These are phyloP conservation scores for Arachis stenosperma DNA, from an alignment of 306 rosid species.

Conservation along the genomic window DNA sequence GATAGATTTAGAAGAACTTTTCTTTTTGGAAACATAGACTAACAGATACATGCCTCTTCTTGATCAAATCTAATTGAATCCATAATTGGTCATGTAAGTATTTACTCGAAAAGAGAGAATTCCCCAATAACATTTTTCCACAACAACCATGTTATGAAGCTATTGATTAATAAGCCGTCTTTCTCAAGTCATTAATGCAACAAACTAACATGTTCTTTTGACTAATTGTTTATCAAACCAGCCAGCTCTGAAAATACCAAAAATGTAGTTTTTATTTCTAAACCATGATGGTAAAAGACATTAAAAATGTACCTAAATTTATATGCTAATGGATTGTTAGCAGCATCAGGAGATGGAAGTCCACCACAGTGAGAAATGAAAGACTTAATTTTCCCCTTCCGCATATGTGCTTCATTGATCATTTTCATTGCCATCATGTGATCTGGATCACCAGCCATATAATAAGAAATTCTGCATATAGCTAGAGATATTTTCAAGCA, in stretches of 20 bases:
- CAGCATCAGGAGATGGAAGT: conserved; percentile 93
- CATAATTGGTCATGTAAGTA: background rate
- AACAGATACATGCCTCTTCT: background rate
- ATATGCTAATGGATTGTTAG: conserved; percentile 93
- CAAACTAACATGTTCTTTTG: background rate
- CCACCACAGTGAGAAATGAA: conserved; percentile 94
- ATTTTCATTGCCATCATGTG: conserved; percentile 99
- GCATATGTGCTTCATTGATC: conserved; percentile 73
- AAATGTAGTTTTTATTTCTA: background rate
- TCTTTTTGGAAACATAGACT: background rate
- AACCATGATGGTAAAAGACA: conserved; percentile 29
- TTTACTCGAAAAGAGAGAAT: background rate
- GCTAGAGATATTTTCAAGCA: background rate
- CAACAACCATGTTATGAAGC: background rate
- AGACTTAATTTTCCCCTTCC: conserved; percentile 72
- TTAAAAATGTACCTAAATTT: conserved; percentile 77
- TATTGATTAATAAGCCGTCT: conserved; percentile 8
- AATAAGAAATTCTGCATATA: background rate
- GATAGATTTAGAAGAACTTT: background rate
- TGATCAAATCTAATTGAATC: background rate
- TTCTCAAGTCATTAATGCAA: background rate
- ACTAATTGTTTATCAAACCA: background rate
- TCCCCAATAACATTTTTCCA: background rate
- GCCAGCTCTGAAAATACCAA: background rate
- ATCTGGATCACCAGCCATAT: conserved; percentile 58